Evolutionary conservation across 768 basidiomycete genomes (phyloP).

Genomic region (Rhizopogon salebrosus): DNA sequence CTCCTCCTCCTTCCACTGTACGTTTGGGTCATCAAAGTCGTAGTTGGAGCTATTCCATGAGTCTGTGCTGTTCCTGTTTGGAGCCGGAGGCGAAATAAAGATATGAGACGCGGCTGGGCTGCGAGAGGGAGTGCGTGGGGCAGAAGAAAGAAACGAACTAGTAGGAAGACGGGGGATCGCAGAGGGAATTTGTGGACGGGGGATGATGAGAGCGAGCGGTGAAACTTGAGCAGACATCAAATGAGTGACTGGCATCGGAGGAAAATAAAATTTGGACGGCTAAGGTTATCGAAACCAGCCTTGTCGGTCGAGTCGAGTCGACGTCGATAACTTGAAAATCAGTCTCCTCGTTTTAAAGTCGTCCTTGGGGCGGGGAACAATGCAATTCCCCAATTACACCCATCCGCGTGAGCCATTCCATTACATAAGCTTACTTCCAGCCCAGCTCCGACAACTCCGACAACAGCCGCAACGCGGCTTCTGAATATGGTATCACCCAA

Average conservation of each 20-base stretch:
- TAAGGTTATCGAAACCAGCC: too few species aligned
- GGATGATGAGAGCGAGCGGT: constrained; percentile 57
- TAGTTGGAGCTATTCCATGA: constrained; percentile 82
- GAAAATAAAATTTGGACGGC: not conserved
- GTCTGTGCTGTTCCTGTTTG: constrained; percentile 63
- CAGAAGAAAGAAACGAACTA: constrained; percentile 25
- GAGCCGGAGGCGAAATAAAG: constrained; percentile 38
- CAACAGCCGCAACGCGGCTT: too few species aligned
- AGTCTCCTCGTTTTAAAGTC: too few species aligned
- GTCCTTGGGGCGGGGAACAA: too few species aligned
- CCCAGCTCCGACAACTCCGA: too few species aligned
- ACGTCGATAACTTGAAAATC: too few species aligned
- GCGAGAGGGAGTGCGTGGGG: constrained; percentile 57
- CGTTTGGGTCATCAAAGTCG: constrained; percentile 55
- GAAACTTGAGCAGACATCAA: constrained; percentile 42
- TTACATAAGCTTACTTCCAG: too few species aligned
- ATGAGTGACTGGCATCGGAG: constrained; percentile 48
- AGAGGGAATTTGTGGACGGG: constrained; percentile 44
- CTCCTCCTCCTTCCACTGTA: constrained; percentile 75
- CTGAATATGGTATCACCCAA: too few species aligned
- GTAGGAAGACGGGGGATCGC: constrained; percentile 46
- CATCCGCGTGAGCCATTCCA: too few species aligned
- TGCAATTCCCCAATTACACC: too few species aligned
- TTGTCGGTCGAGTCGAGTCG: too few species aligned
- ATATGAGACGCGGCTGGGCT: constrained; percentile 51